Percentiles rank a stretch among this genome's conserved stretches.
These are phyloP conservation scores for Ganoderma multipileum DNA, from an alignment of 1,284 basidiomycete genomes.

Conservation along the genomic window DNA sequence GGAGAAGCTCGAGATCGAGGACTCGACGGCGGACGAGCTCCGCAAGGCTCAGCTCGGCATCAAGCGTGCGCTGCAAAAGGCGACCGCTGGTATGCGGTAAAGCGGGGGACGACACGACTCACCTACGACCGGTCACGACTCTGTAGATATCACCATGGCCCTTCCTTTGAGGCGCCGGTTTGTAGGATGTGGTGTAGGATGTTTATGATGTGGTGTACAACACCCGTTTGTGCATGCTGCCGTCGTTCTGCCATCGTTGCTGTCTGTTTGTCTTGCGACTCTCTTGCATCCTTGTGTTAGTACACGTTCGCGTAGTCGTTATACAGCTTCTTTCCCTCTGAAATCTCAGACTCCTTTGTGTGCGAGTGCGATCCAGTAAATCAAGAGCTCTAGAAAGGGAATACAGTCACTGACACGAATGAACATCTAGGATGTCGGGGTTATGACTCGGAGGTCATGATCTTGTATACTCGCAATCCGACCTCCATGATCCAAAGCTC, in stretches of 20 bases:
- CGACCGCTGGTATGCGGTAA: constrained; percentile 83
- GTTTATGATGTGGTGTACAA: constrained; percentile 5
- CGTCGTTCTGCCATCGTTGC: constrained; percentile 15
- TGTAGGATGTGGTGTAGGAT: constrained; percentile 28
- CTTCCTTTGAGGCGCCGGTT: neutral
- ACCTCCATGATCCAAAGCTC: constrained; percentile 94
- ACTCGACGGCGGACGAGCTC: constrained; percentile 90
- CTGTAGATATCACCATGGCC: constrained; percentile 20
- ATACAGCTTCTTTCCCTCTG: constrained; percentile 22
- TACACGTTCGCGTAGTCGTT: constrained; percentile 31
- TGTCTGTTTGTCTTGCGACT: constrained; percentile 26
- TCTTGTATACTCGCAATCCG: constrained; percentile 80
- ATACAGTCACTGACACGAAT: constrained; percentile 8
- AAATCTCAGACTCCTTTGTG: neutral
- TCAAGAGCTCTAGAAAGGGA: constrained; percentile 8
- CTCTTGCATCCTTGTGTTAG: constrained; percentile 31
- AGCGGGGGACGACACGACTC: constrained; percentile 5
- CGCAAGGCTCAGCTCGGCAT: constrained; percentile 92
- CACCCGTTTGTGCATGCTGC: neutral
- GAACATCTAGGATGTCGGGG: neutral
- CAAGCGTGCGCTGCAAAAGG: constrained; percentile 96
- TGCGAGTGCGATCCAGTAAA: neutral
- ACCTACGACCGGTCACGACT: constrained; percentile 19
- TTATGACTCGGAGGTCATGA: constrained; percentile 38
- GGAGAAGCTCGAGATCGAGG: constrained; percentile 96